Conservation (phyloP, 169 alveolate species). For the Theileria orientalis region DNA sequence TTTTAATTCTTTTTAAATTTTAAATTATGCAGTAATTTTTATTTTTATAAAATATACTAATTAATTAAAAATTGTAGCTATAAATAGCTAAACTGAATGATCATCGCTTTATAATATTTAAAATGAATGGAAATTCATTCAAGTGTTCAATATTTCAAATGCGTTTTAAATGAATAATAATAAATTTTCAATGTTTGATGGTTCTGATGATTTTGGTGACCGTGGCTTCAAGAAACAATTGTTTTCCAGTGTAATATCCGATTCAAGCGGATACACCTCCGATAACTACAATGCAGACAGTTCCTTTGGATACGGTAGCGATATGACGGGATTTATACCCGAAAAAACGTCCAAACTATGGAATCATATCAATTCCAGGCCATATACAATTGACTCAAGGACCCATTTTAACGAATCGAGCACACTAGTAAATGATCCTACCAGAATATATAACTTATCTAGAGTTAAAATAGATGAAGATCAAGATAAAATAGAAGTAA, state of each 20-base stretch:
- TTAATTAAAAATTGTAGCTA: not conserved
- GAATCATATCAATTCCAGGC: constrained; percentile 27
- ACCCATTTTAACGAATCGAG: not conserved
- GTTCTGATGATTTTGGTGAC: not conserved
- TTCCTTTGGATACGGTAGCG: too few species aligned
- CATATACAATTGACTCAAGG: not conserved
- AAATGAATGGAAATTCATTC: not conserved
- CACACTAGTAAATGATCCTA: too few species aligned
- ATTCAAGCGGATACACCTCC: too few species aligned
- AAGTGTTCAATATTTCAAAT: not conserved
- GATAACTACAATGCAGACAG: too few species aligned
- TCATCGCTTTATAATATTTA: not conserved
- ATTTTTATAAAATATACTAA: not conserved
- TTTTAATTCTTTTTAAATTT: constrained; percentile 1
- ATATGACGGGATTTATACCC: too few species aligned
- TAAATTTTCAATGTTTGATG: not conserved
- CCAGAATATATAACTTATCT: too few species aligned
- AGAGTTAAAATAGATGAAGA: not conserved
- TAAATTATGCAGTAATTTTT: constrained; percentile 1
- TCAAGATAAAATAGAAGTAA: constrained; percentile 10
- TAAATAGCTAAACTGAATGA: not conserved
- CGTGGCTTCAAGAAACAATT: not conserved
- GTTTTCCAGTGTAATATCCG: not conserved
- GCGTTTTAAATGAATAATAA: constrained; percentile 2
- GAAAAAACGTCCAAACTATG: constrained; percentile 22